These are phyloP conservation scores for Tulasnella sp. DNA, from an alignment of 768 basidiomycete genomes.

Conservation along the genomic window DNA sequence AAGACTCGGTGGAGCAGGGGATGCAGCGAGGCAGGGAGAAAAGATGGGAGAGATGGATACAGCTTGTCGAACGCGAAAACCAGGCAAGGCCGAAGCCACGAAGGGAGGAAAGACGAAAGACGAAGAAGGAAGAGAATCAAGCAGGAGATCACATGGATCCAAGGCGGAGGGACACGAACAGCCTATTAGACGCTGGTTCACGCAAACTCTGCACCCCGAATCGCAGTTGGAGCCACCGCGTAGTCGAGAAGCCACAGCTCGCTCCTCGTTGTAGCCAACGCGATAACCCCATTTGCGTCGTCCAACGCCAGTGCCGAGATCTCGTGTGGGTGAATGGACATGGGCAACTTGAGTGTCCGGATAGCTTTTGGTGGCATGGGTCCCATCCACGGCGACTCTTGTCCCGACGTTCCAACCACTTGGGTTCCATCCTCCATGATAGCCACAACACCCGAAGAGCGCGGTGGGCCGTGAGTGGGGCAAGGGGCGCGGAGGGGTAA, in stretches of 20 bases:
- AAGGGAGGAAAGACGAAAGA: neutral
- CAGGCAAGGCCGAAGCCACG: neutral
- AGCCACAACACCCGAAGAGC: neutral
- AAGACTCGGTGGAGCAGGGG: neutral
- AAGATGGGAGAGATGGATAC: neutral
- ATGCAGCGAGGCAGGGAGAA: neutral
- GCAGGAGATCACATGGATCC: neutral
- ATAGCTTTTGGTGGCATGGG: conserved; percentile 5
- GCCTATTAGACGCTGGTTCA: neutral
- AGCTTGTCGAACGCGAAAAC: neutral
- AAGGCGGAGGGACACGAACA: neutral
- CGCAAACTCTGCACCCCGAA: conserved; percentile 4
- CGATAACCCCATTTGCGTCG: conserved; percentile 11
- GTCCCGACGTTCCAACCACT: neutral
- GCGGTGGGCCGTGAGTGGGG: neutral
- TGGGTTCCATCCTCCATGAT: neutral
- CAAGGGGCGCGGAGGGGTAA: neutral
- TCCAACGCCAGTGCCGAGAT: conserved; percentile 17
- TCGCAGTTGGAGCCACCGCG: neutral
- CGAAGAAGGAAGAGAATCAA: neutral
- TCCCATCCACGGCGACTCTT: neutral
- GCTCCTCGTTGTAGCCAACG: conserved; percentile 5
- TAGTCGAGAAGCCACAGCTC: conserved; percentile 18
- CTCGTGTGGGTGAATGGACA: conserved; percentile 14
- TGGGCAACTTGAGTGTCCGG: conserved; percentile 15